phyloP scores from a whole-genome alignment of 768 basidiomycete genomes.

The Naganishia vaughanmartiniae region DNA sequence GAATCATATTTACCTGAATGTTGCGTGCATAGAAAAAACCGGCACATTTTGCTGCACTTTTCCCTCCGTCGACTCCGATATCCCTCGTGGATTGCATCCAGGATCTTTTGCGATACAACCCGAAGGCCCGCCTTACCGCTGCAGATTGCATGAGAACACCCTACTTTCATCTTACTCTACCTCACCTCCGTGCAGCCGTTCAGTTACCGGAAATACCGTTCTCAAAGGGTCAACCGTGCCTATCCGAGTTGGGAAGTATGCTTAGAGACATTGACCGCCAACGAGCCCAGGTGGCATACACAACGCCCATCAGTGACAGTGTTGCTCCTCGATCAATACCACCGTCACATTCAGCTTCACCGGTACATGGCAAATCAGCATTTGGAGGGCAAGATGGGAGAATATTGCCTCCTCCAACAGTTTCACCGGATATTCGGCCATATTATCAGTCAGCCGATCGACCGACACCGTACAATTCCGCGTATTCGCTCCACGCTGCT shows the following conservation, averaged over 20 bases:
- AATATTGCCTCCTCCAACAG: constrained; percentile 25
- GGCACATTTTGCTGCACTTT: constrained; percentile 60
- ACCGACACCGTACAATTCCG: not conserved
- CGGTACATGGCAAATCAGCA: constrained; percentile 37
- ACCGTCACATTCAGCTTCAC: constrained; percentile 40
- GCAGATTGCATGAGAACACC: constrained; percentile 81
- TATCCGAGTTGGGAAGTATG: constrained; percentile 23
- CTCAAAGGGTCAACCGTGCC: constrained; percentile 44
- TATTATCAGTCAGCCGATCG: constrained; percentile 23
- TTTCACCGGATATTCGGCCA: constrained; percentile 25
- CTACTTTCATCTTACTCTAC: constrained; percentile 73
- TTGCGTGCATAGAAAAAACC: constrained; percentile 49
- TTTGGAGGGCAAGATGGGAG: constrained; percentile 25
- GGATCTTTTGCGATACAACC: constrained; percentile 88
- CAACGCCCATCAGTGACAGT: not conserved
- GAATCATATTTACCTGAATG: not conserved
- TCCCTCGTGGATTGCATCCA: constrained; percentile 86
- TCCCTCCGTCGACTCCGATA: constrained; percentile 72
- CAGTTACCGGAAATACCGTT: constrained; percentile 49
- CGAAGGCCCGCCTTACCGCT: constrained; percentile 78
- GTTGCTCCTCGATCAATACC: constrained; percentile 6
- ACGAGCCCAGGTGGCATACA: constrained; percentile 7
- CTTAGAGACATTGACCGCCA: constrained; percentile 19
- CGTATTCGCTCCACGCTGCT: constrained; percentile 30
- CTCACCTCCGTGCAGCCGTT: constrained; percentile 50